Evolutionary conservation across 1,284 basidiomycete species (phyloP).

Genomic region (Cryptococcus sp.): DNA sequence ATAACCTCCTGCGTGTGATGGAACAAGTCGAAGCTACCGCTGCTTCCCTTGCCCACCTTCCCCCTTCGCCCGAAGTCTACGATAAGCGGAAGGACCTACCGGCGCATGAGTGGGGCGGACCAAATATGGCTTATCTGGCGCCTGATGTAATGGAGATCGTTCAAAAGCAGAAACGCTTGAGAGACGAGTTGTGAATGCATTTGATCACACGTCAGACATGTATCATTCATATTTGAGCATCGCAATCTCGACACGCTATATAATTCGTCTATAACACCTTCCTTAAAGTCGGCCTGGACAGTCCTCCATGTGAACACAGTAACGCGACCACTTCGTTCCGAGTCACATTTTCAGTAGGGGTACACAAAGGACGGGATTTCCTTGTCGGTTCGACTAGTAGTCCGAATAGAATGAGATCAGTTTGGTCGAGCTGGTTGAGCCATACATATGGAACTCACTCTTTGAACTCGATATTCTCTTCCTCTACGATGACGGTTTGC

Average conservation of each 20-base stretch:
- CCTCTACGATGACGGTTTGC: background rate
- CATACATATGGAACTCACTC: background rate
- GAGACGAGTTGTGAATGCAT: conserved; percentile 19
- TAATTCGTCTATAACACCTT: too few species aligned
- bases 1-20: conserved; percentile 74
- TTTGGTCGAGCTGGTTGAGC: too few species aligned
- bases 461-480: conserved; percentile 14
- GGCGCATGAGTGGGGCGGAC: conserved; percentile 15
- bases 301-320: too few species aligned
- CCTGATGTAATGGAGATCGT: conserved; percentile 9
- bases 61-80: conserved; percentile 52
- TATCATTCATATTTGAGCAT: too few species aligned
- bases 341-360: too few species aligned
- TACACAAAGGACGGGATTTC: too few species aligned
- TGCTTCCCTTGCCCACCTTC: conserved; percentile 55
- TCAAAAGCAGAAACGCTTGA: background rate
- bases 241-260: too few species aligned
- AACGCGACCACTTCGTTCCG: too few species aligned
- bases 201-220: too few species aligned
- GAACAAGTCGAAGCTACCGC: conserved; percentile 62
- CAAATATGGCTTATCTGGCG: conserved; percentile 20
- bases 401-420: too few species aligned
- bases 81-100: conserved; percentile 46
- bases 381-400: too few species aligned
- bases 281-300: too few species aligned